Percentiles rank a stretch among this genome's conserved stretches.
Evolutionary conservation across 129 eudicot genomes (phyloP).

Genomic region (Chrysanthemum makinoi): DNA sequence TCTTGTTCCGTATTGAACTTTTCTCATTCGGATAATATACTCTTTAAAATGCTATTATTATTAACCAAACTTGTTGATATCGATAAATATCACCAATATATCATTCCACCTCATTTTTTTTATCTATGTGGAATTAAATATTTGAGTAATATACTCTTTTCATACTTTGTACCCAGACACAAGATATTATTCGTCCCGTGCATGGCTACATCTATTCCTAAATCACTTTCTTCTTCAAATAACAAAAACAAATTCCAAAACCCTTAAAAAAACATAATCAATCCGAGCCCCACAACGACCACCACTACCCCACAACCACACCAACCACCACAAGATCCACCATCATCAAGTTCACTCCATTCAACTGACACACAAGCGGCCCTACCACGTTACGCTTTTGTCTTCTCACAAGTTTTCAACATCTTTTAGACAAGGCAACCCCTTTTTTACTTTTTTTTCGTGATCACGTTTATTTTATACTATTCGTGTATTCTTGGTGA

Average conservation of each 20-base stretch:
- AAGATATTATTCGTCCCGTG: too few relatives aligned
- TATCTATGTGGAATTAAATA: too few relatives aligned
- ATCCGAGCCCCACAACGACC: slow-evolving; percentile 21
- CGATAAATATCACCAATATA: too few relatives aligned
- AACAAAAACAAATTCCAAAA: neutral
- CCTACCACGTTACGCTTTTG: slow-evolving; percentile 45
- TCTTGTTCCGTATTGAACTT: too few relatives aligned
- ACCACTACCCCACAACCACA: slow-evolving; percentile 11
- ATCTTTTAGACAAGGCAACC: slow-evolving; percentile 80
- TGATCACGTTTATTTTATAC: slow-evolving; percentile 49
- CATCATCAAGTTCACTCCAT: slow-evolving; percentile 22
- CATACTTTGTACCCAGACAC: too few relatives aligned
- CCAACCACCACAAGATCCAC: neutral
- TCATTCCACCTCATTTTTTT: too few relatives aligned
- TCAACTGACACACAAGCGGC: slow-evolving; percentile 42
- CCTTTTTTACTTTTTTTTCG: slow-evolving; percentile 50
- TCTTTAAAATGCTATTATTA: too few relatives aligned
- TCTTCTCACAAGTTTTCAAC: slow-evolving; percentile 53
- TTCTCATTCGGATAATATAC: too few relatives aligned
- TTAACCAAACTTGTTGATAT: too few relatives aligned
- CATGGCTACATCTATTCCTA: neutral
- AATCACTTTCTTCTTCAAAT: slow-evolving; percentile 19
- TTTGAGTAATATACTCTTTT: too few relatives aligned
- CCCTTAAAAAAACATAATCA: slow-evolving; percentile 32
- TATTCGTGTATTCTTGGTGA: slow-evolving; percentile 50